A percentile compares a stretch with the other conserved stretches of the same genome.
phyloP scores from a whole-genome alignment of 768 basidiomycete genomes.

The Phylloporus sp. region DNA sequence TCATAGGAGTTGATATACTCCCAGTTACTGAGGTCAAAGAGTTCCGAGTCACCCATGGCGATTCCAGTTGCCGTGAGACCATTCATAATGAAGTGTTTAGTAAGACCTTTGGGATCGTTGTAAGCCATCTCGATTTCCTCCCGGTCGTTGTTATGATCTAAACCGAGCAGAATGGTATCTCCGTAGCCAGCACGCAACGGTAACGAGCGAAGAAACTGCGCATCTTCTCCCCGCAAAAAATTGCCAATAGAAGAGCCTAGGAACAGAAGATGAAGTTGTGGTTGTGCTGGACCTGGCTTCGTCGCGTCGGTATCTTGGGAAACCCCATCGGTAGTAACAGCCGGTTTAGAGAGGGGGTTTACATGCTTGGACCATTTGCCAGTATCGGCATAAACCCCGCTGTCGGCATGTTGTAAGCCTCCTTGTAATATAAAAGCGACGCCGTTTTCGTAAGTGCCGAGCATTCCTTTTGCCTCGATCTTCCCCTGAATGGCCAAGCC shows the following conservation, averaged over 20 bases:
- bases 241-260: slow-evolving; percentile 92
- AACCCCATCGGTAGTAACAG: slow-evolving; percentile 21
- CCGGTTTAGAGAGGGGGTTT: slow-evolving; percentile 41
- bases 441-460: slow-evolving; percentile 90
- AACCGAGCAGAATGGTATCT: slow-evolving; percentile 86
- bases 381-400: not conserved
- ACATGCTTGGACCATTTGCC: slow-evolving; percentile 7
- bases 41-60: slow-evolving; percentile 58
- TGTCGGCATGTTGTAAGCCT: slow-evolving; percentile 15
- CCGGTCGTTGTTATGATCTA: slow-evolving; percentile 78
- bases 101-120: slow-evolving; percentile 74
- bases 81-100: slow-evolving; percentile 80
- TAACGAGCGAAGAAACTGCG: slow-evolving; percentile 69
- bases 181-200: slow-evolving; percentile 71
- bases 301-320: not conserved
- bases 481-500: slow-evolving; percentile 64
- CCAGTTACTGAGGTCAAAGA: slow-evolving; percentile 71
- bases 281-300: slow-evolving; percentile 44
- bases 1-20: slow-evolving; percentile 65
- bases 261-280: slow-evolving; percentile 81
- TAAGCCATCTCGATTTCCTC: slow-evolving; percentile 80
- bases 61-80: slow-evolving; percentile 68
- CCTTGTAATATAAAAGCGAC: slow-evolving; percentile 67
- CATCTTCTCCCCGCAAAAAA: slow-evolving; percentile 68
- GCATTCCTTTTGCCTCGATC: slow-evolving; percentile 77